Evolutionary conservation across 1,284 basidiomycete genomes (phyloP).

Genomic region (Sanghuangporus weigelae): DNA sequence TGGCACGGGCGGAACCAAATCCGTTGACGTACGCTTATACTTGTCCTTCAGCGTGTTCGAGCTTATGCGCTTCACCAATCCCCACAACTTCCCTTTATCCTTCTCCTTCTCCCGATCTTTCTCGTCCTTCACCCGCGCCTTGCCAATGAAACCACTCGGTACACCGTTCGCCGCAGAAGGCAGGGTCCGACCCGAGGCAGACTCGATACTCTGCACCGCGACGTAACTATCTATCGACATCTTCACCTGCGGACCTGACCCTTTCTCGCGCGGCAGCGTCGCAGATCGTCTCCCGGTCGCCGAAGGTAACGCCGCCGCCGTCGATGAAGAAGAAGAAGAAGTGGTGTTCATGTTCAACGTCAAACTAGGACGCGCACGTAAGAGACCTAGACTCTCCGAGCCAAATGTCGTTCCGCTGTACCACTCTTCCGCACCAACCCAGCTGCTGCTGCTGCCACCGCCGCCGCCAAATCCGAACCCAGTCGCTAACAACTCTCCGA

Average conservation of each 20-base stretch:
- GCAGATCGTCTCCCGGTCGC: conserved; percentile 24
- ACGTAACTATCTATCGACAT: conserved; percentile 26
- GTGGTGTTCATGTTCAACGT: background rate
- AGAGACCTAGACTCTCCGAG: conserved; percentile 16
- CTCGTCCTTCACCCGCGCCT: background rate
- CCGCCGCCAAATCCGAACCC: background rate
- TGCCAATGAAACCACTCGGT: background rate
- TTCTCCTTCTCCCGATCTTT: conserved; percentile 5
- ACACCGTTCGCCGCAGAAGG: conserved; percentile 13
- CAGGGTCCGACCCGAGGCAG: conserved; percentile 1
- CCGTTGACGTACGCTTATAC: conserved; percentile 29
- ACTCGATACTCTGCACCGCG: conserved; percentile 19
- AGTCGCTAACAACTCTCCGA: conserved; percentile 6
- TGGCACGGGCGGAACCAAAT: conserved; percentile 48
- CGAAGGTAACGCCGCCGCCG: conserved; percentile 15
- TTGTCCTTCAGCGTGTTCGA: conserved; percentile 57
- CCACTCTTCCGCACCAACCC: too few species aligned
- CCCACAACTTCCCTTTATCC: conserved; percentile 41
- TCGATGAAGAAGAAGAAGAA: background rate
- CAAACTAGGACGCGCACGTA: conserved; percentile 29
- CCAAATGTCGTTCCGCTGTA: background rate
- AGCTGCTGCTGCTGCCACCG: background rate
- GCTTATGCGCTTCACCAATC: conserved; percentile 63
- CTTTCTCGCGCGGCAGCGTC: conserved; percentile 19
- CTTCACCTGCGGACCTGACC: conserved; percentile 10